These are phyloP conservation scores for Gossypium raimondii DNA, from an alignment of 345 rosid species.

Conservation along the genomic window DNA sequence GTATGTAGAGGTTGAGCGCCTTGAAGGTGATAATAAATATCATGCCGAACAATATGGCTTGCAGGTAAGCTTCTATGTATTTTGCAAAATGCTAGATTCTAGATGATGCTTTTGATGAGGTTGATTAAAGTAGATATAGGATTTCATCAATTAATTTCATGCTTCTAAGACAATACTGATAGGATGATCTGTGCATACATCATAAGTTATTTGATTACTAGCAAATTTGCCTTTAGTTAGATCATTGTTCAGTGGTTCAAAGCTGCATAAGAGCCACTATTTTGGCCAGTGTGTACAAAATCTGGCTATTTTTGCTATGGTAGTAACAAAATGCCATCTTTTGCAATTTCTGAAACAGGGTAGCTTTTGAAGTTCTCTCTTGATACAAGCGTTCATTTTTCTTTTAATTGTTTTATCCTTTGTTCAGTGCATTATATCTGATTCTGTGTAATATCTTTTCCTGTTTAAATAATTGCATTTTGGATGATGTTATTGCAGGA, in stretches of 20 bases:
- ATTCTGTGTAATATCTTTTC: not conserved
- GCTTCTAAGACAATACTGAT: not conserved
- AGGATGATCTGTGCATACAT: not conserved
- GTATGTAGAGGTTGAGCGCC: constrained; percentile 94
- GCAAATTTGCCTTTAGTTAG: not conserved
- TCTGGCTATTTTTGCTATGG: not conserved
- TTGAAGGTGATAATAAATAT: constrained; percentile 97
- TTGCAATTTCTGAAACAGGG: not conserved
- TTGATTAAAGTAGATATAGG: not conserved
- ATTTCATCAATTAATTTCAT: not conserved
- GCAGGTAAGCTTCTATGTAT: constrained; percentile 55
- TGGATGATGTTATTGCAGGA: constrained; percentile 51
- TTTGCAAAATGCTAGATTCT: constrained; percentile 4
- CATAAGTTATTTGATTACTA: not conserved
- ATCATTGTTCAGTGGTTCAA: not conserved
- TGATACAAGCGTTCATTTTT: not conserved
- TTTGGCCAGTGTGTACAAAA: not conserved
- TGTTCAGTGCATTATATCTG: not conserved
- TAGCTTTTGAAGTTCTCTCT: constrained; percentile 8
- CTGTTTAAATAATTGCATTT: constrained; percentile 5
- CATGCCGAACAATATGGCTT: constrained; percentile 84
- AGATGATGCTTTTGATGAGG: not conserved
- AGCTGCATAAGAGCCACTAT: not conserved
- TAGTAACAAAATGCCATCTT: not conserved
- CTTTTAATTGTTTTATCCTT: not conserved